Percentiles rank a stretch among this genome's conserved stretches.
These are phyloP conservation scores for Hygrophoropsis aurantiaca DNA, from an alignment of 768 basidiomycete species.

Conservation along the genomic window DNA sequence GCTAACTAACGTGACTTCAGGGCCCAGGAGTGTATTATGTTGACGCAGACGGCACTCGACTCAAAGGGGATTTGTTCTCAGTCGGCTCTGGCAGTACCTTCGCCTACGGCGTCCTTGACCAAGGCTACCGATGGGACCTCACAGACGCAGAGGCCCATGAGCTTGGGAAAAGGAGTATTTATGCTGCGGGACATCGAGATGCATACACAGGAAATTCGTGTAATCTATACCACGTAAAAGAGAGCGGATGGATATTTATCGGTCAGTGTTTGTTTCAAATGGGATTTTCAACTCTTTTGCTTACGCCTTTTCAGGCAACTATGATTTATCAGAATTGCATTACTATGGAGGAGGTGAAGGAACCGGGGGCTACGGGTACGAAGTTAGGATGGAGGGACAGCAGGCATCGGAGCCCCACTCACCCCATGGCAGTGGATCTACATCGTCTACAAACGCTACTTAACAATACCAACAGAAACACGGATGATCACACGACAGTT, in stretches of 20 bases:
- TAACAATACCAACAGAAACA: too few relatives aligned
- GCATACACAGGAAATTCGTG: slow-evolving; percentile 62
- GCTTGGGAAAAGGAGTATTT: slow-evolving; percentile 60
- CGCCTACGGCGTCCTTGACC: slow-evolving; percentile 68
- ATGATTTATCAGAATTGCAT: slow-evolving; percentile 57
- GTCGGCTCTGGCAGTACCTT: slow-evolving; percentile 68
- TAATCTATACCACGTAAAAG: slow-evolving; percentile 62
- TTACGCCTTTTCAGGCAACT: slow-evolving; percentile 43
- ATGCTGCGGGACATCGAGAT: slow-evolving; percentile 64
- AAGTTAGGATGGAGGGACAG: neutral
- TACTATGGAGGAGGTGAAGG: slow-evolving; percentile 47
- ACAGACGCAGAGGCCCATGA: slow-evolving; percentile 62
- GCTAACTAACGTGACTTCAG: slow-evolving; percentile 21
- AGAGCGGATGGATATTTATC: slow-evolving; percentile 65
- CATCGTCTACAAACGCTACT: too few relatives aligned
- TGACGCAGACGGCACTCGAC: slow-evolving; percentile 60
- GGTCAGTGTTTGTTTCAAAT: slow-evolving; percentile 29
- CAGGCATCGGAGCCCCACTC: too few relatives aligned
- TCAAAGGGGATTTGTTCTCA: slow-evolving; percentile 68
- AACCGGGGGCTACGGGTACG: neutral
- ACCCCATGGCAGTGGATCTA: too few relatives aligned
- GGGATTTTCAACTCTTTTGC: neutral
- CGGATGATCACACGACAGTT: too few relatives aligned
- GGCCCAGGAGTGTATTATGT: slow-evolving; percentile 68
- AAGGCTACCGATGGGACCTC: slow-evolving; percentile 58